Conservation (phyloP, 352 stramenopile species). For the Phytopythium oedochilum region DNA sequence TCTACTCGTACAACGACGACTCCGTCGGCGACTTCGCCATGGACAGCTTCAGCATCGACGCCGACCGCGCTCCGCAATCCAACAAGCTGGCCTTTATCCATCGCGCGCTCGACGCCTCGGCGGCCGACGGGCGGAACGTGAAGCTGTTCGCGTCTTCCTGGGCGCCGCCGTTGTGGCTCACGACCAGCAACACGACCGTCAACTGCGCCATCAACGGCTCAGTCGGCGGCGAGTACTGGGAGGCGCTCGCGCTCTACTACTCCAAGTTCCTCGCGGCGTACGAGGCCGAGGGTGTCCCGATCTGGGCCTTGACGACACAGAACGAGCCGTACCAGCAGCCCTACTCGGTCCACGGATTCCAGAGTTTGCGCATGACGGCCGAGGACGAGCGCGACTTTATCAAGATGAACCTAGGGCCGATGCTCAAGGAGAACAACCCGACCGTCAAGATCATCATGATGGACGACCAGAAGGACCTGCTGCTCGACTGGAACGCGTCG, state of each 20-base stretch:
- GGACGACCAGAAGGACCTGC: constrained; percentile 76
- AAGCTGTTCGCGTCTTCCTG: constrained; percentile 78
- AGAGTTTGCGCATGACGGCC: constrained; percentile 41
- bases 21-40: constrained; percentile 73
- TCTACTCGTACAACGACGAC: constrained; percentile 86
- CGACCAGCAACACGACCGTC: constrained; percentile 50
- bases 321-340: constrained; percentile 75
- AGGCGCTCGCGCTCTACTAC: constrained; percentile 84
- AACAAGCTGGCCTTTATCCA: constrained; percentile 78
- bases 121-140: constrained; percentile 28
- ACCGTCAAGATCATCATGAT: constrained; percentile 79
- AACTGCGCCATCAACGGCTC: constrained; percentile 55
- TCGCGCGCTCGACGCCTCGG: constrained; percentile 44
- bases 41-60: constrained; percentile 75
- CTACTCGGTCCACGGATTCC: constrained; percentile 23
- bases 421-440: constrained; percentile 44
- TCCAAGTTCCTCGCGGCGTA: constrained; percentile 85
- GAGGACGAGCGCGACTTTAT: constrained; percentile 58
- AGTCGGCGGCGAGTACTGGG: constrained; percentile 47
- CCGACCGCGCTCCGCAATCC: constrained; percentile 65
- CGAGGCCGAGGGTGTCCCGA: constrained; percentile 57
- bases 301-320: constrained; percentile 83
- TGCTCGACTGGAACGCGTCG: constrained; percentile 39
- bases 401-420: constrained; percentile 67
- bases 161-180: constrained; percentile 87